Evolutionary conservation across 148 eudicot species (phyloP).

Genomic region (Euryodendron excelsum): DNA sequence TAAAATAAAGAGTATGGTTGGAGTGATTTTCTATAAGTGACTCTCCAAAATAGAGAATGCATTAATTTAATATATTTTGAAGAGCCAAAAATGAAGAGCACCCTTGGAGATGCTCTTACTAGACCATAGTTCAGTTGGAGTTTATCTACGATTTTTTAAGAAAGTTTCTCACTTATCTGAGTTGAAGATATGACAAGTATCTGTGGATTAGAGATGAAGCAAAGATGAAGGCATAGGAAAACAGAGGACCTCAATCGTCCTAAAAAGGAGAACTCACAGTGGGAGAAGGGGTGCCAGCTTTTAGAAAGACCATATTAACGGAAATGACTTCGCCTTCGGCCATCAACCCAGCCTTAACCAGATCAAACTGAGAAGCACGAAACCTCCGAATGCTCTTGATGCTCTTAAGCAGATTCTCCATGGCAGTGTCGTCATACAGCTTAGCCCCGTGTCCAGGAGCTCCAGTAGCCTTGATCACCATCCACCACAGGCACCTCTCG

Average conservation of each 20-base stretch:
- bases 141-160: too few species aligned
- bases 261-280: constrained; percentile 46
- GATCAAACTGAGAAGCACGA: constrained; percentile 84
- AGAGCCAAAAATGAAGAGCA: too few species aligned
- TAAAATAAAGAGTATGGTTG: too few species aligned
- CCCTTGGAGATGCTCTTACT: too few species aligned
- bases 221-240: neutral
- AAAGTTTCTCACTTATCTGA: neutral
- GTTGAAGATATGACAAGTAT: neutral
- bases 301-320: constrained; percentile 83
- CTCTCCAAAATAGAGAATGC: too few species aligned
- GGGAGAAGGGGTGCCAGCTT: constrained; percentile 93
- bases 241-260: too few species aligned
- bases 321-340: constrained; percentile 93
- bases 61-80: too few species aligned
- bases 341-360: constrained; percentile 81
- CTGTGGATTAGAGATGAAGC: neutral
- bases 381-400: constrained; percentile 83
- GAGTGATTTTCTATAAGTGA: too few species aligned
- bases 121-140: too few species aligned
- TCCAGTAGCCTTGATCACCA: constrained; percentile 83
- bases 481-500: constrained; percentile 91
- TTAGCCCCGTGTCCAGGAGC: constrained; percentile 97
- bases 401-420: constrained; percentile 94
- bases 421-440: constrained; percentile 84